Percentiles rank a stretch among this genome's conserved stretches.
Evolutionary conservation across 140 eudicot species (phyloP).

Genomic region (Erigeron philadelphicus): DNA sequence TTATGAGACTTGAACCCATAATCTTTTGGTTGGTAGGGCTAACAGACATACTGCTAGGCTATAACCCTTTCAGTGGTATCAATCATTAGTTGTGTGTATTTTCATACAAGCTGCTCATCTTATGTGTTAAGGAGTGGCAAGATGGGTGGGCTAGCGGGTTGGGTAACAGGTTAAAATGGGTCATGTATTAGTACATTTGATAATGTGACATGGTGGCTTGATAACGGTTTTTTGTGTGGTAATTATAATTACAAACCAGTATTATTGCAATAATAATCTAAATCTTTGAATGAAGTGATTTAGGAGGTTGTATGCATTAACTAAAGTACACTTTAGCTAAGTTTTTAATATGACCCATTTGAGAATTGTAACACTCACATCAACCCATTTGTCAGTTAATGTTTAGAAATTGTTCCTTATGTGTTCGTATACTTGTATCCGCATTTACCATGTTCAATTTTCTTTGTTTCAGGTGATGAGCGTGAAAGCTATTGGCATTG

Average conservation of each 20-base stretch:
- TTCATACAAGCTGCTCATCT: conserved; percentile 5
- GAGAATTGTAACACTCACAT: not conserved
- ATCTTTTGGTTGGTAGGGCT: no score
- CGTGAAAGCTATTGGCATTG: conserved; percentile 97
- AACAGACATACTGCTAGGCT: no score
- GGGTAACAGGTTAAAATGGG: not conserved
- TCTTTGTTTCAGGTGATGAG: conserved; percentile 80
- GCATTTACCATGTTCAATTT: not conserved
- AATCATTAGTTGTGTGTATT: conserved; percentile 15
- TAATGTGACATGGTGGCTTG: no score
- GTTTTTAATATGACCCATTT: no score
- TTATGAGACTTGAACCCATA: no score
- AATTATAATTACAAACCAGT: not conserved
- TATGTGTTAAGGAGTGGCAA: conserved; percentile 5
- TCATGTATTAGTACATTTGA: not conserved
- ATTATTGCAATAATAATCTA: not conserved
- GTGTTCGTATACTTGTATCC: not conserved
- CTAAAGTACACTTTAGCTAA: no score
- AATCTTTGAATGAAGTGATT: not conserved
- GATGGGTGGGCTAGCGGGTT: not conserved
- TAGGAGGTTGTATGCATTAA: not conserved
- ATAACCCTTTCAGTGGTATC: conserved; percentile 87
- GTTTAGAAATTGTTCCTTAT: not conserved
- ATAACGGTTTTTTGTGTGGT: no score
- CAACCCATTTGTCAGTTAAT: not conserved